Evolutionary conservation across 2,329 filamentous ascomycete species (phyloP).

Genomic region (Cytospora paraplurivora): DNA sequence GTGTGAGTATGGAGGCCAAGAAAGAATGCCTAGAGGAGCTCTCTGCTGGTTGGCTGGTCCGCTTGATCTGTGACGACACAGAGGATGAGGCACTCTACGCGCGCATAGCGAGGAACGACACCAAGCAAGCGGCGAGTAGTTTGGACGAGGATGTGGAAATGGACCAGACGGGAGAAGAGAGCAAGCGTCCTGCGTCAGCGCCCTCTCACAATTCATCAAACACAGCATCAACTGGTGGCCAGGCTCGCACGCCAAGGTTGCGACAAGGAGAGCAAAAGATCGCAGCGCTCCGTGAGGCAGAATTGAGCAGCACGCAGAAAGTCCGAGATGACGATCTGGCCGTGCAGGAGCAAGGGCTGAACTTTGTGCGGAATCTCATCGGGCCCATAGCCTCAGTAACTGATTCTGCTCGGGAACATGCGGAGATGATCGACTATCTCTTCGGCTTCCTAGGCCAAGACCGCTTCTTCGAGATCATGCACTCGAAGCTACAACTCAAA

Average conservation of each 20-base stretch:
- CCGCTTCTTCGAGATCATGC: slow-evolving; percentile 77
- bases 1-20: slow-evolving; percentile 71
- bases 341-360: slow-evolving; percentile 88
- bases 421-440: slow-evolving; percentile 82
- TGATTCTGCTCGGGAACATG: slow-evolving; percentile 53
- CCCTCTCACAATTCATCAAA: slow-evolving; percentile 29
- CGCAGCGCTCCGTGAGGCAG: slow-evolving; percentile 60
- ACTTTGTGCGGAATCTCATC: slow-evolving; percentile 88
- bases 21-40: slow-evolving; percentile 77
- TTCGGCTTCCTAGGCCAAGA: slow-evolving; percentile 76
- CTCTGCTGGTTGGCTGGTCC: slow-evolving; percentile 76
- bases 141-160: slow-evolving; percentile 62
- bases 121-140: slow-evolving; percentile 34
- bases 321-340: slow-evolving; percentile 76
- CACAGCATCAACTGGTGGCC: slow-evolving; percentile 29
- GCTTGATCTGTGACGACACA: slow-evolving; percentile 68
- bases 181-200: slow-evolving; percentile 31
- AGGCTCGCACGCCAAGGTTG: slow-evolving; percentile 44
- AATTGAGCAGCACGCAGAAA: slow-evolving; percentile 67
- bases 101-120: slow-evolving; percentile 28
- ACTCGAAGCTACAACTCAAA: slow-evolving; percentile 71
- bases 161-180: slow-evolving; percentile 50
- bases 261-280: slow-evolving; percentile 55
- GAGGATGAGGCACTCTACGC: slow-evolving; percentile 54
- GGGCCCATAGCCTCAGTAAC: slow-evolving; percentile 59